Conservation (phyloP, 805 yeast species). For the Sugiyamaella marilandica region DNA sequence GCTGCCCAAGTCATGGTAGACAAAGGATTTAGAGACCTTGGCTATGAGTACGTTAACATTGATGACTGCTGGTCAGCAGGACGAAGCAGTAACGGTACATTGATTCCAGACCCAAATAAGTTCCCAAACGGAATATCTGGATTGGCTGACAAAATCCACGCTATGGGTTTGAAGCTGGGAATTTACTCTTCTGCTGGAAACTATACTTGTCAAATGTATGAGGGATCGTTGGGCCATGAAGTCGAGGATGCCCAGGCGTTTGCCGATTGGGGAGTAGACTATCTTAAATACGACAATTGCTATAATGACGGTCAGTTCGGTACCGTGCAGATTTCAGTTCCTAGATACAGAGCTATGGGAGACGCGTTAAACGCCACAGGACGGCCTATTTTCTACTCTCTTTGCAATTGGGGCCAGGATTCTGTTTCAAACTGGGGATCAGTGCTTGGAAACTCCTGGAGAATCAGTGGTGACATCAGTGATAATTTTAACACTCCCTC, state of each 20-base stretch:
- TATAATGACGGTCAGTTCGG: conserved; percentile 31
- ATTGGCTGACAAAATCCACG: conserved; percentile 28
- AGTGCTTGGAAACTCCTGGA: conserved; percentile 31
- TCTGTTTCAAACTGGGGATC: conserved; percentile 31
- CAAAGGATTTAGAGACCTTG: conserved; percentile 27
- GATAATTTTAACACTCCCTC: conserved; percentile 19
- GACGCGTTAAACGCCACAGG: conserved; percentile 31
- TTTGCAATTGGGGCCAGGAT: conserved; percentile 35
- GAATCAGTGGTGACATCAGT: conserved; percentile 31
- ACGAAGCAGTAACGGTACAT: conserved; percentile 19
- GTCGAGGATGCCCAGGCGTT: conserved; percentile 28
- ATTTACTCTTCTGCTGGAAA: conserved; percentile 34
- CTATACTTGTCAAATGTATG: conserved; percentile 31
- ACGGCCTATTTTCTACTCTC: conserved; percentile 29
- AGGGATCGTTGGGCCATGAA: conserved; percentile 31
- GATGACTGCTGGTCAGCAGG: conserved; percentile 32
- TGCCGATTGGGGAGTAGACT: conserved; percentile 31
- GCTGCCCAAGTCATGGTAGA: conserved; percentile 25
- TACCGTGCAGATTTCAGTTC: conserved; percentile 23
- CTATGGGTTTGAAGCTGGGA: conserved; percentile 27
- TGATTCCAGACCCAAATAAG: conserved; percentile 24
- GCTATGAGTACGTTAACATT: conserved; percentile 30
- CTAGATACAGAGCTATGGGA: conserved; percentile 29
- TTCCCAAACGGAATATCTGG: conserved; percentile 30
- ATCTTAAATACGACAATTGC: conserved; percentile 34